Evolutionary conservation across 345 rosid species (phyloP), one percentile per base, ranked within the genome.

Genomic region (Melastoma malabathricum): DNA sequence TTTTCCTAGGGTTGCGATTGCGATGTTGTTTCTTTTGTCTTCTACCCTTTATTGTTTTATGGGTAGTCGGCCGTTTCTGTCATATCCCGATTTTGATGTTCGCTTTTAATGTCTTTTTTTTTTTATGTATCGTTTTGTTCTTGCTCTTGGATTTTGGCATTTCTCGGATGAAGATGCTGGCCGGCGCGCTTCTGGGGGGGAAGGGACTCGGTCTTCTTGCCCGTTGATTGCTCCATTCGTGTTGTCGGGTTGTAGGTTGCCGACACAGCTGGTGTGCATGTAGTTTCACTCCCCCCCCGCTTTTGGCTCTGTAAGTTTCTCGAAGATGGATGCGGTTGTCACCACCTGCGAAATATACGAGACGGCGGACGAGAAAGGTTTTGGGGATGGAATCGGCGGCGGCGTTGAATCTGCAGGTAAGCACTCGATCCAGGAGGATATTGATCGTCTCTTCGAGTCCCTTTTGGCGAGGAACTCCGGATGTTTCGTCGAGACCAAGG

Each of bases 391-490:
- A 57, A 71, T 53, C 13, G 49, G 20, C 20, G 62, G 58, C 50
- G 46, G 63, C 48, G 56, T 43, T 18, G 64, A 57, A 44, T 63
- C 68, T 5, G 79, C 65, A 15, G 68, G 60, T 64, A 76, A 64
- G 58, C 71, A 71, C 64, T 77, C 81, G 23, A 79, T 84, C 43
- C 85, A 78, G 64, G 83, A 84, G 61, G 88, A 81, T 64, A 78
- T 84, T 18, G 80, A 76, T 60, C 73, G 82, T 62, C 82, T 84
- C 45, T 81, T 84, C 49, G 78, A 78, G 64, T 70, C 88, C 12
- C 68, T 84, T 38, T 73, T 78, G 27, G 46, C 62, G 15, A 72
- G 75, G 68, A 62, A 58, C 60, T 44, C 58, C n/a, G 65, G 70
- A 27, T 43, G 54, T 17, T 54, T 60, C 0, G 47, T 25, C 55